These are phyloP conservation scores for Ceratocystis eucalypticola DNA, from an alignment of 2,329 filamentous ascomycete species.

Conservation along the genomic window DNA sequence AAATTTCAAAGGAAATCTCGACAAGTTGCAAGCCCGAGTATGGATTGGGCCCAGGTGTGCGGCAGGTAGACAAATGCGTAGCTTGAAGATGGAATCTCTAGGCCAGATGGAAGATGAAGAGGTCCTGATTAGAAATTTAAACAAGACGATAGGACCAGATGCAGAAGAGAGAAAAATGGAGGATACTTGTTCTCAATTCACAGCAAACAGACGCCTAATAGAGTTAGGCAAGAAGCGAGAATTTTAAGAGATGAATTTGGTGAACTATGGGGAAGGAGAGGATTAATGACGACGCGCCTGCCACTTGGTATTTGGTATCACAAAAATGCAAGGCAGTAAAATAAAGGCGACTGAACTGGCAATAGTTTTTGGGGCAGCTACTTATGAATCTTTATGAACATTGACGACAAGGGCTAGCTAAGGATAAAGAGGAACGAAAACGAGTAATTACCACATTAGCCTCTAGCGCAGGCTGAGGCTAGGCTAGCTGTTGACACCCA, in stretches of 20 bases:
- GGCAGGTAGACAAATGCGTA: background rate
- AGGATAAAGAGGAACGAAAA: background rate
- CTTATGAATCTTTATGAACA: background rate
- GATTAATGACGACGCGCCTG: background rate
- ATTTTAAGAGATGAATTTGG: background rate
- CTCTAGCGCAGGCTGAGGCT: background rate
- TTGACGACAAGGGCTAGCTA: background rate
- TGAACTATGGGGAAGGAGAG: background rate
- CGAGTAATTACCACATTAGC: background rate
- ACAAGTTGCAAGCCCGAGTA: background rate
- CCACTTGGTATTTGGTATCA: background rate
- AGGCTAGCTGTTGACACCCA: background rate
- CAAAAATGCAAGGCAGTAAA: constrained; percentile 13
- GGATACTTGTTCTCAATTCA: background rate
- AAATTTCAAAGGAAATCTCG: background rate
- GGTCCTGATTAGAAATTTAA: background rate
- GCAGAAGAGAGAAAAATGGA: background rate
- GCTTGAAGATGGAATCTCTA: background rate
- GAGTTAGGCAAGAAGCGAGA: background rate
- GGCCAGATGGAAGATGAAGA: background rate
- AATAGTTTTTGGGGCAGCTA: background rate
- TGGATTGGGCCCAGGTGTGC: background rate
- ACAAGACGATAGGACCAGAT: background rate
- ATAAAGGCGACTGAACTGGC: background rate
- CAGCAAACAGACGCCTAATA: background rate